Base-by-base conservation (phyloP, 345 rosid species). In the Lumnitzera littorea region DNA sequence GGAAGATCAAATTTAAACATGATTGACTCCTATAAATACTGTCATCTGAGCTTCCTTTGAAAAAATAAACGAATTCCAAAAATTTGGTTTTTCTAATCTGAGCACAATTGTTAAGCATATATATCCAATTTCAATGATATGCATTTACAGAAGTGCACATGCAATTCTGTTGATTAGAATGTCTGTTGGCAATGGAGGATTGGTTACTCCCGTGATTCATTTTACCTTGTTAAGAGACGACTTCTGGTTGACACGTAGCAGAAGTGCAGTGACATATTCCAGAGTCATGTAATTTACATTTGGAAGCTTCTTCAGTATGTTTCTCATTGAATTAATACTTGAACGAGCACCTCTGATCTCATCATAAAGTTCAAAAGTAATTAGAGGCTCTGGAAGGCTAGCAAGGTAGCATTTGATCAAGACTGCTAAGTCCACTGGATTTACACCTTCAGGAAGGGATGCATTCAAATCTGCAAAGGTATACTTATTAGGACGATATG, bases 301-400 rank as follows among this genome's bases (percentile, higher is more conserved):
- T 16, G 98, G 88, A 67, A 92, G 96, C 76, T 78, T 87, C 73
- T 87, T 91, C 57, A 92, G 77, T 24, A 78, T 69, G 67, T 84
- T 85, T 76, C 84, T 84, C 84, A 84, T 69, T 56, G 80, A 70
- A 75, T 60, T 67, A 31, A 84, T 70, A 65, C 91, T 87, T n/a
- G 91, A 84, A 29, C 90, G 84, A 48, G 91, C 85, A 70, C 79
- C 77, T 76, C 81, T 87, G 53, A 89, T 81, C 67, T 84, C 94
- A 50, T 80, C 75, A 48, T 92, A 86, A 61, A 85, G 90, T 72
- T 84, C 91, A 72, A 82, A 85, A 24, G 96, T 87, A 51, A 87
- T 82, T 54, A 92, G 74, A 16, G 98, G 96, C 68, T 78, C 85
- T 1, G 96, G 96, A 80, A 92, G 96, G 75, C 98, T 92, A 16